Percentiles rank a stretch among this genome's conserved stretches.
Evolutionary conservation across 139 green algal species (phyloP).

Genomic region (Edaphochlamys debaryana): DNA sequence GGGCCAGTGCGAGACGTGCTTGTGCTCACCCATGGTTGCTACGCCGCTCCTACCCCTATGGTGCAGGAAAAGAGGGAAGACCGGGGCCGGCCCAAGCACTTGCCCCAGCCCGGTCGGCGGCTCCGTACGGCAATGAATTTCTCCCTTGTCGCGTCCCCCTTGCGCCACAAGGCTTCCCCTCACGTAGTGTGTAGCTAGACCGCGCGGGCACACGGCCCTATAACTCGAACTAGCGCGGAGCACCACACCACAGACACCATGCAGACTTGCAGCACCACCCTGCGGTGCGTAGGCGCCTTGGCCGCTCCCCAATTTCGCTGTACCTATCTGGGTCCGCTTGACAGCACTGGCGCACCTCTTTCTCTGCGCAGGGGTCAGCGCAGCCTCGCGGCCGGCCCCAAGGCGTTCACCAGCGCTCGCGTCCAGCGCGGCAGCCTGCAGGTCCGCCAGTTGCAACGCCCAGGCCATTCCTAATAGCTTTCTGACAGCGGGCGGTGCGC

Average conservation of each 20-base stretch:
- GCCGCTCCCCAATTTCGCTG: too few relatives aligned
- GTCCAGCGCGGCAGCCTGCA: slow-evolving; percentile 42
- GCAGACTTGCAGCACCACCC: slow-evolving; percentile 34
- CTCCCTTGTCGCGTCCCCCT: too few relatives aligned
- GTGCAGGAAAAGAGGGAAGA: slow-evolving; percentile 30
- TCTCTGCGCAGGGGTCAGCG: slow-evolving; percentile 24
- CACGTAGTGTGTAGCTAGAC: too few relatives aligned
- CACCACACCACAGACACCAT: slow-evolving; percentile 17
- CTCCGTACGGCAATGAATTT: too few relatives aligned
- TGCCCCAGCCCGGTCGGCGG: too few relatives aligned
- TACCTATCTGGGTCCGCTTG: too few relatives aligned
- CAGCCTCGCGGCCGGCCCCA: slow-evolving; percentile 30
- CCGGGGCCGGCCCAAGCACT: too few relatives aligned
- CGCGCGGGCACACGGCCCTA: neutral
- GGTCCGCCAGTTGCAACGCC: neutral
- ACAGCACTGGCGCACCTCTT: too few relatives aligned
- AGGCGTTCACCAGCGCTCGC: slow-evolving; percentile 24
- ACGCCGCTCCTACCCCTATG: slow-evolving; percentile 34
- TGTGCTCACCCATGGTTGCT: slow-evolving; percentile 43
- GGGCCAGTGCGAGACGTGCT: too few relatives aligned
- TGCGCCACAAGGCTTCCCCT: too few relatives aligned
- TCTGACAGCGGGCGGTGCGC: neutral
- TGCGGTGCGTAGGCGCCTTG: neutral
- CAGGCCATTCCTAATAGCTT: neutral
- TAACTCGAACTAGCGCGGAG: neutral